These are phyloP conservation scores for Sporodiniella umbellata DNA, from an alignment of 371 early-diverging fungal genomes.

Conservation along the genomic window DNA sequence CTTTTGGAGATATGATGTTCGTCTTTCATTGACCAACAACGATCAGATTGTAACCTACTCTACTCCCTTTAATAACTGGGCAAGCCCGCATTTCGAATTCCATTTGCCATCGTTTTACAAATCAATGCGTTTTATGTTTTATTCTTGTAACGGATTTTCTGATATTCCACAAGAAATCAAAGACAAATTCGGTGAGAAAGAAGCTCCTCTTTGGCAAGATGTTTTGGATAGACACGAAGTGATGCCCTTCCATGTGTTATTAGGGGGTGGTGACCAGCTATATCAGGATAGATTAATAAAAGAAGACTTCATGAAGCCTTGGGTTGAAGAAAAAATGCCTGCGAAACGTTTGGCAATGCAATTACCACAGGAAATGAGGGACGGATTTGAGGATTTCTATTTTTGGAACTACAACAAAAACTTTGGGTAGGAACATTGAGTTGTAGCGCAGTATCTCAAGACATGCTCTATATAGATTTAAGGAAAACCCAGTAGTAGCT, in stretches of 20 bases:
- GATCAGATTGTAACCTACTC: constrained; percentile 21
- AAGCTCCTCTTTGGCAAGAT: constrained; percentile 72
- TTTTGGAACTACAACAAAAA: constrained; percentile 67
- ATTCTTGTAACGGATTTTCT: constrained; percentile 61
- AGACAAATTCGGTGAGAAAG: constrained; percentile 55
- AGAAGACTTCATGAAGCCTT: constrained; percentile 53
- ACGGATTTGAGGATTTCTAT: constrained; percentile 62
- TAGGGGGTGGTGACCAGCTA: constrained; percentile 86
- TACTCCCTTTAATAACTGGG: constrained; percentile 17
- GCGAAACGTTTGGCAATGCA: constrained; percentile 24
- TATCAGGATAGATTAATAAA: constrained; percentile 66
- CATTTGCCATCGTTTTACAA: constrained; percentile 21
- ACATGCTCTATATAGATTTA: constrained; percentile 13
- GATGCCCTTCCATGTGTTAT: constrained; percentile 72
- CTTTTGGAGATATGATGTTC: constrained; percentile 35
- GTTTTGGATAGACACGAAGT: constrained; percentile 61
- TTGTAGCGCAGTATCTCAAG: too few species aligned
- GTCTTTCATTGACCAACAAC: constrained; percentile 13
- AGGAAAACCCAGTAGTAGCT: constrained; percentile 37
- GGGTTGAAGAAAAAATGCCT: constrained; percentile 57
- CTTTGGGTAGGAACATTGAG: constrained; percentile 47
- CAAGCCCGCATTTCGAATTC: constrained; percentile 11
- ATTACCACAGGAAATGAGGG: constrained; percentile 49
- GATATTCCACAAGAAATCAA: constrained; percentile 50
- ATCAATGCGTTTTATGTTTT: constrained; percentile 23